These are phyloP conservation scores for Davidsoniella australis DNA, from an alignment of 2,329 filamentous ascomycete genomes.

Conservation along the genomic window DNA sequence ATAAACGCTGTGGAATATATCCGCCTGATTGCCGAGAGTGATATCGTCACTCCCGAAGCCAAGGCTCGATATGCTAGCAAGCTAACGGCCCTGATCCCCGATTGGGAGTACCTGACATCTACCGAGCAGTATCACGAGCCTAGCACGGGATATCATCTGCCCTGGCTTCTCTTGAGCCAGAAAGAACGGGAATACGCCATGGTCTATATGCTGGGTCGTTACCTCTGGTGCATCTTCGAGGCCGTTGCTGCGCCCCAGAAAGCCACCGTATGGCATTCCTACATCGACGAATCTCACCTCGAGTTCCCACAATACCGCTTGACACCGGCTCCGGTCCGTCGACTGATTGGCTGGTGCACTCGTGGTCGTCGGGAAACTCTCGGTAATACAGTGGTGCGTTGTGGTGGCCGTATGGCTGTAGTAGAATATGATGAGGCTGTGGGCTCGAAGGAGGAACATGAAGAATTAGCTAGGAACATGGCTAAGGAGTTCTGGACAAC, in stretches of 20 bases:
- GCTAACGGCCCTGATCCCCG: constrained; percentile 28
- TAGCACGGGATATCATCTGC: constrained; percentile 33
- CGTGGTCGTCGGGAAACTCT: constrained; percentile 28
- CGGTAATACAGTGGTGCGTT: constrained; percentile 27
- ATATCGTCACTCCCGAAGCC: constrained; percentile 26
- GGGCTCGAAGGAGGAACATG: constrained; percentile 18
- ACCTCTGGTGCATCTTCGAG: constrained; percentile 47
- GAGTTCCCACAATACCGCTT: constrained; percentile 36
- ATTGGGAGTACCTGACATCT: constrained; percentile 26
- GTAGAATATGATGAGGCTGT: background rate
- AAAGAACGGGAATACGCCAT: constrained; percentile 39
- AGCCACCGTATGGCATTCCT: constrained; percentile 41
- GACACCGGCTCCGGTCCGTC: constrained; percentile 29
- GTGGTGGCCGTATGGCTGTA: constrained; percentile 29
- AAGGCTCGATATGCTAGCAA: constrained; percentile 25
- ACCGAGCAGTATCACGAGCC: constrained; percentile 32
- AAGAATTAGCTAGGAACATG: constrained; percentile 14
- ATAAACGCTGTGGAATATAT: constrained; percentile 42
- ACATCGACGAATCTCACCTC: constrained; percentile 35
- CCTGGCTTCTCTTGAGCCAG: constrained; percentile 36
- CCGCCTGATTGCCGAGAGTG: constrained; percentile 33
- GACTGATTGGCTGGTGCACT: constrained; percentile 35
- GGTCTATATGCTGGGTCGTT: constrained; percentile 44
- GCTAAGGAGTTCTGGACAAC: constrained; percentile 31
- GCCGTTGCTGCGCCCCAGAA: constrained; percentile 39